Base-by-base conservation (phyloP, 306 rosid genomes). In the Trifolium repens region DNA sequence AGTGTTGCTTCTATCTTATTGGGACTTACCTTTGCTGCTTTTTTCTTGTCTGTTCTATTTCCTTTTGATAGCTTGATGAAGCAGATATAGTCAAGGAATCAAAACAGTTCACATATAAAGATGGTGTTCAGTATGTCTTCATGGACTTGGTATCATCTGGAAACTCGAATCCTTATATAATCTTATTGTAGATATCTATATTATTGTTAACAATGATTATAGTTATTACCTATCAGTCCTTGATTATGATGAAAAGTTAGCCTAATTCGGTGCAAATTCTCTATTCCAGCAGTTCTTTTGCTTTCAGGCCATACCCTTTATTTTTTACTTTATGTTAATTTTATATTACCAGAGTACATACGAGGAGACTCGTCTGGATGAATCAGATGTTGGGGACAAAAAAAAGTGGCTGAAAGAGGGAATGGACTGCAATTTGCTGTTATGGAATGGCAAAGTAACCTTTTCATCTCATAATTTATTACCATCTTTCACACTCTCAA, bases 401-500 rank as follows among this genome's bases (percentile, higher is more conserved):
- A 84, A 62, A 64, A 94, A 92, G 85, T 94, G 93, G 93, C 87
- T 94, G 75, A 94, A 94, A 85, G 97, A 94, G 83, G 99, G 99
- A 83, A 92, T 92, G 91, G 96, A 90, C 89, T 94, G 99, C 91
- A 88, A 67, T 82, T 78, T 94, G 85, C 82, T 91, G 61, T 73
- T 91, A 59, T 92, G 97, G 99, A 94, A 94, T 60, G 99, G 94
- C 73, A 90, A 90, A 78, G 99, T 90, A 86, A 39, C 43, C 39
- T 42, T 59, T 8, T 26, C 61, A 66, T 78, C 81, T 74, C 55
- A 77, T 75, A 35, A 73, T 66, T 67, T 40, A 71, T 46, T 49
- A 42, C 42, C 43, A 8, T 34, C 69, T 49, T 61, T 68, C 43
- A 39, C 73, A 60, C 22, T 49, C 75, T 75, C 40, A 35, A 17